Base-by-base conservation (phyloP, 2,329 filamentous ascomycete genomes). In the Colletotrichum phormii region DNA sequence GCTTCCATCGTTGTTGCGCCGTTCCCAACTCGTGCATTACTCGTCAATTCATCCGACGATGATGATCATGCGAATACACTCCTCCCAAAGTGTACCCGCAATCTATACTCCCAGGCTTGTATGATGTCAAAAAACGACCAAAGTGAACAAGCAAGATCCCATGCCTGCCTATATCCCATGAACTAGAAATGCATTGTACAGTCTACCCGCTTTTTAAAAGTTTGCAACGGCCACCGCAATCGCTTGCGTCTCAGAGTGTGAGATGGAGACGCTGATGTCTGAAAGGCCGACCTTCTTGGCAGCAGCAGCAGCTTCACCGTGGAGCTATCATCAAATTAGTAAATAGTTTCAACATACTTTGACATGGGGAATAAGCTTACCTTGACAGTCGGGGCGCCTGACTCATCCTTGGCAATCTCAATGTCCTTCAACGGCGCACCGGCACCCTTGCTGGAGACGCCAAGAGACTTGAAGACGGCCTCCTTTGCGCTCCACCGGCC, bases 401-500 rank as follows among this genome's bases (percentile, higher is more conserved):
- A 93, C 76, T 93, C 91, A 79, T 95, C 92, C 78, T 92, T 92
- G 74, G 90, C 83, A 78, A 99, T 96, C 86, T 99, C 97, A 85
- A 99, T 99, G 54, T 98, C 95, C 87, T 93, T 97, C 84, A 99
- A 84, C 18, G 95, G 89, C 72, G 97, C 96, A 76, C 97, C 97
- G 11, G 93, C 95, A 74, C 97, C 97, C 84, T 94, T 92, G 83
- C 95, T 93, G 77, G 89, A 86, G 13, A 98, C 95, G 76, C 95
- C 95, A 15, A 99, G 88, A 49, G 94, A 95, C 90, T 99, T 99
- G 89, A 99, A 99, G 0, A 99, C 95, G 33, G 97, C 97, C 85
- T 99, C 97, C 87, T 99, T 99, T 46, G 97, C 97, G 79, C 93
- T 96, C 97, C 97, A 99, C 77, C 95, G 92, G 62, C 97, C 97